These are phyloP conservation scores for Orbilia javanica DNA, from an alignment of 2,329 filamentous ascomycete species.

Conservation along the genomic window DNA sequence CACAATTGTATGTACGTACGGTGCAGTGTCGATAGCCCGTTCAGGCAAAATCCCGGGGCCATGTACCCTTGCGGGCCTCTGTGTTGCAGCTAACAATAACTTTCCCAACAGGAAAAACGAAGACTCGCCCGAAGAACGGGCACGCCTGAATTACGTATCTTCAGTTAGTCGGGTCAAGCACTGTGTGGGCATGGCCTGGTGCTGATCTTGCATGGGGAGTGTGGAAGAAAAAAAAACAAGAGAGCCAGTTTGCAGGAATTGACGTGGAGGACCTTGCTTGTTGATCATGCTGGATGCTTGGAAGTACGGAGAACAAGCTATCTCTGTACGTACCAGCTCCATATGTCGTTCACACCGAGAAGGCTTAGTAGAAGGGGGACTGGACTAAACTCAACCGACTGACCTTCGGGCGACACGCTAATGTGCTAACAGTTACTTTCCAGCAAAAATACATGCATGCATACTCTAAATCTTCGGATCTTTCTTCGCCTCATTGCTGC, in stretches of 20 bases:
- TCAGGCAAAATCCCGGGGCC: constrained; percentile 57
- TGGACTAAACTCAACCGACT: constrained; percentile 24
- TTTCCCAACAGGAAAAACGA: constrained; percentile 47
- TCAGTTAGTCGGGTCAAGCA: constrained; percentile 35
- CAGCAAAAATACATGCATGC: constrained; percentile 50
- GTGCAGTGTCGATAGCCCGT: constrained; percentile 41
- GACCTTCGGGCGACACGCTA: constrained; percentile 53
- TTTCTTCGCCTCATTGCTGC: constrained; percentile 55
- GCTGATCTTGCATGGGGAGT: constrained; percentile 48
- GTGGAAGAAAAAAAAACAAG: constrained; percentile 37
- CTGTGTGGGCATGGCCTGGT: constrained; percentile 1
- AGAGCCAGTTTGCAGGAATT: constrained; percentile 35
- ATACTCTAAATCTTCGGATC: constrained; percentile 54
- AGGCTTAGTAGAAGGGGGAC: constrained; percentile 43
- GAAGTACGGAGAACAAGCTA: constrained; percentile 15
- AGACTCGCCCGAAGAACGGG: constrained; percentile 53
- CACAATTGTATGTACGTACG: constrained; percentile 45
- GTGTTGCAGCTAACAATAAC: constrained; percentile 57
- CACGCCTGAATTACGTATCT: constrained; percentile 58
- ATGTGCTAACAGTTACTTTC: constrained; percentile 32
- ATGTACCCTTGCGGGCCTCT: constrained; percentile 46
- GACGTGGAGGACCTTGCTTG: constrained; percentile 57
- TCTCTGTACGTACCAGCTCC: constrained; percentile 32
- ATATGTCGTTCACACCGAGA: constrained; percentile 56
- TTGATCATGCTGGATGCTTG: constrained; percentile 22